These are phyloP conservation scores for Aspergillaceae sp. DNA, from an alignment of 2,329 filamentous ascomycete genomes.

Conservation along the genomic window DNA sequence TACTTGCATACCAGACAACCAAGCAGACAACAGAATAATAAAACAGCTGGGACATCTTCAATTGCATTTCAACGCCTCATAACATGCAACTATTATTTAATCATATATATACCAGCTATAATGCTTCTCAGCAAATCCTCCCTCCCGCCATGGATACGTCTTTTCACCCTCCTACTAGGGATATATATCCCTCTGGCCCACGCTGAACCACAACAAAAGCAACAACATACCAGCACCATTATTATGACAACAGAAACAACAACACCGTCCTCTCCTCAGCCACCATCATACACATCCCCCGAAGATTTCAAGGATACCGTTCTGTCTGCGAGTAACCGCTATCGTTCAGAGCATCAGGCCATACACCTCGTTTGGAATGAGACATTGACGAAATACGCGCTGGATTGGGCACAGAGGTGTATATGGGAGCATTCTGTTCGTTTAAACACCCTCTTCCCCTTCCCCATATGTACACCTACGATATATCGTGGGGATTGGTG, in stretches of 20 bases:
- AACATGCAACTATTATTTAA: too few species aligned
- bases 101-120: too few species aligned
- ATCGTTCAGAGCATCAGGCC: conserved; percentile 56
- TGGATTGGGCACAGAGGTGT: conserved; percentile 41
- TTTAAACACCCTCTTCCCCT: too few species aligned
- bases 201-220: too few species aligned
- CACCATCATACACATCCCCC: conserved; percentile 37
- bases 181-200: not conserved
- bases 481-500: too few species aligned
- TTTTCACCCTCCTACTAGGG: too few species aligned
- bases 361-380: conserved; percentile 54
- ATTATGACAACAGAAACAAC: conserved; percentile 17
- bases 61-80: too few species aligned
- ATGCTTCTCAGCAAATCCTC: not conserved
- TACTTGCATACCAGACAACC: too few species aligned
- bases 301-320: conserved; percentile 43
- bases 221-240: conserved; percentile 10
- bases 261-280: conserved; percentile 18
- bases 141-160: not conserved
- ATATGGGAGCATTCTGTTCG: conserved; percentile 34
- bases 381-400: conserved; percentile 51
- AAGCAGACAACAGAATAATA: too few species aligned
- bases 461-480: not conserved
- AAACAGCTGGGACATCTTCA: too few species aligned
- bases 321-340: conserved; percentile 58